These are phyloP conservation scores for Pontederia paniculata DNA, from an alignment of 176 grass and related monocot genomes.

Conservation along the genomic window DNA sequence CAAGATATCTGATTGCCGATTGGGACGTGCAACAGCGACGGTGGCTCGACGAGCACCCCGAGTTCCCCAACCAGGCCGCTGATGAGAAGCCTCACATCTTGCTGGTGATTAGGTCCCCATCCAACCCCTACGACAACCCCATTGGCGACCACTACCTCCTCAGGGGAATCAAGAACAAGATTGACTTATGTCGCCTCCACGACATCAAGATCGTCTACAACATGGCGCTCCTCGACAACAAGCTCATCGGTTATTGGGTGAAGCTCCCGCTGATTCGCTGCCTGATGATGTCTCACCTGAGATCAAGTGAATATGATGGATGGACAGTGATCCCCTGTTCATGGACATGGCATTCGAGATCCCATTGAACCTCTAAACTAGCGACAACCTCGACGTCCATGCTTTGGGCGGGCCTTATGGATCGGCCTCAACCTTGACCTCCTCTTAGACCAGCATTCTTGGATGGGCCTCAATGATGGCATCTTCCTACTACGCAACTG, in stretches of 20 bases:
- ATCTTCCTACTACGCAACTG: constrained; percentile 91
- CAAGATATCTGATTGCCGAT: constrained; percentile 44
- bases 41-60: constrained; percentile 56
- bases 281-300: constrained; percentile 77
- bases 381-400: constrained; percentile 71
- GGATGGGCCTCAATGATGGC: too few species aligned
- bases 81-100: constrained; percentile 51
- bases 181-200: too few species aligned
- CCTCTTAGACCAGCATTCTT: too few species aligned
- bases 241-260: constrained; percentile 80
- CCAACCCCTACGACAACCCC: constrained; percentile 47
- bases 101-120: constrained; percentile 60
- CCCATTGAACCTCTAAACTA: constrained; percentile 47
- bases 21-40: constrained; percentile 54
- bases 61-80: constrained; percentile 19
- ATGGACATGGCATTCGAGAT: constrained; percentile 83
- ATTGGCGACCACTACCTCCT: constrained; percentile 72
- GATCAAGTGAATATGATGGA: constrained; percentile 85
- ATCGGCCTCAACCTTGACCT: constrained; percentile 62
- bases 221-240: constrained; percentile 66
- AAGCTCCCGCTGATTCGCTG: constrained; percentile 83
- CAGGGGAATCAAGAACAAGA: too few species aligned
- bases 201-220: constrained; percentile 82
- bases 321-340: constrained; percentile 80
- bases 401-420: constrained; percentile 69